phyloP scores from a whole-genome alignment of 768 basidiomycete species.

The Multifurca ochricompacta region DNA sequence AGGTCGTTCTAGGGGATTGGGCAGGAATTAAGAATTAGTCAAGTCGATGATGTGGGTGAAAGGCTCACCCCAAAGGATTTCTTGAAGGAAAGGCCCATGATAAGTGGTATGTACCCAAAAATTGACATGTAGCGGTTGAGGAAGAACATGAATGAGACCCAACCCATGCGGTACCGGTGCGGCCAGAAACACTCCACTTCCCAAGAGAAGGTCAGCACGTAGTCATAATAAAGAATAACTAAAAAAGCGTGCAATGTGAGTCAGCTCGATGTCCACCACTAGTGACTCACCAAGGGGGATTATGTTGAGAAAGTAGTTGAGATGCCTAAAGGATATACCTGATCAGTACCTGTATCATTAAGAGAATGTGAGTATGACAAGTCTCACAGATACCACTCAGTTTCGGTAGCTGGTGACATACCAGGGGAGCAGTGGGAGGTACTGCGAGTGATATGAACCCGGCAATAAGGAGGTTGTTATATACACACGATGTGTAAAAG shows the following conservation, averaged over 20 bases:
- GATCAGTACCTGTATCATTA: not conserved
- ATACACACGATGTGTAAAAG: too few species aligned
- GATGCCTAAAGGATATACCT: not conserved
- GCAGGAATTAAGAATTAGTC: not conserved
- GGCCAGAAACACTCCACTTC: constrained; percentile 22
- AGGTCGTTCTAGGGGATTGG: not conserved
- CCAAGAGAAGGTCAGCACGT: constrained; percentile 17
- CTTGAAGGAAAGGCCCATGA: not conserved
- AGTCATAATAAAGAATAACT: constrained; percentile 23
- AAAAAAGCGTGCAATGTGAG: not conserved
- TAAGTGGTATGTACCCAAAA: constrained; percentile 17
- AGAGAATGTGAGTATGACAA: not conserved
- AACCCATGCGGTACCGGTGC: not conserved
- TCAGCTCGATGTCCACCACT: too few species aligned
- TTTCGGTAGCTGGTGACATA: too few species aligned
- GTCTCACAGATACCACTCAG: not conserved
- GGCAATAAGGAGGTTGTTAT: too few species aligned
- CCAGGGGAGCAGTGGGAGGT: too few species aligned
- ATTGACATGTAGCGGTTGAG: constrained; percentile 20
- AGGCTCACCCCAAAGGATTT: not conserved
- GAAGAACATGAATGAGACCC: constrained; percentile 17
- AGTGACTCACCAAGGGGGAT: not conserved
- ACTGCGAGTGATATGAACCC: too few species aligned
- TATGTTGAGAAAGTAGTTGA: not conserved
- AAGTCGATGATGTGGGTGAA: not conserved